Conservation (phyloP, 2,329 filamentous ascomycete genomes). For the Fusarium veterinarium region DNA sequence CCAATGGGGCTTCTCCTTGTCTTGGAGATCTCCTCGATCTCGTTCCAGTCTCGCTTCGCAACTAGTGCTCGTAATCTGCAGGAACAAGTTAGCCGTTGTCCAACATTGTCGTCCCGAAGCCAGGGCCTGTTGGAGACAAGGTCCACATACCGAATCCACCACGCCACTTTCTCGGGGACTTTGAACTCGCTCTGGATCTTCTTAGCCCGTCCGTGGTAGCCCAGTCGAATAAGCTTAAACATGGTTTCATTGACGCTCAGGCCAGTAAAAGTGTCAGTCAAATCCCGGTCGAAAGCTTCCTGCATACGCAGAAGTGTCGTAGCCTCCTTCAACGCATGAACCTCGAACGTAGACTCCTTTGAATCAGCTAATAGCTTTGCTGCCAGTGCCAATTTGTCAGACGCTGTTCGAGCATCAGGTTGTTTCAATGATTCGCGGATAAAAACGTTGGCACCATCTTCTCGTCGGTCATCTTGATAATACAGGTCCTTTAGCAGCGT, state of each 20-base stretch:
- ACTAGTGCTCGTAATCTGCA: constrained; percentile 84
- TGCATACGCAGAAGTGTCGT: constrained; percentile 85
- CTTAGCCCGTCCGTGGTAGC: constrained; percentile 85
- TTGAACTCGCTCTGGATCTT: constrained; percentile 94
- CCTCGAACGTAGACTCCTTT: constrained; percentile 80
- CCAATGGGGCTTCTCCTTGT: constrained; percentile 90
- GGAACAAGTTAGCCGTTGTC: constrained; percentile 36
- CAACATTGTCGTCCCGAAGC: constrained; percentile 9
- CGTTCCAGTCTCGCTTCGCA: constrained; percentile 89
- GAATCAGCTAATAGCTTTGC: constrained; percentile 85
- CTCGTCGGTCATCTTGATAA: constrained; percentile 93
- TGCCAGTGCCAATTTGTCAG: constrained; percentile 90
- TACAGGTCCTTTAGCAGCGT: constrained; percentile 92
- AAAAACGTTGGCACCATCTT: constrained; percentile 89
- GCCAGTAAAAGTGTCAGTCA: constrained; percentile 81
- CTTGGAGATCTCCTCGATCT: constrained; percentile 86
- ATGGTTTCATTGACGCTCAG: constrained; percentile 92
- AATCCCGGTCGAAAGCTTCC: constrained; percentile 85
- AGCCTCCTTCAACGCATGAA: constrained; percentile 82
- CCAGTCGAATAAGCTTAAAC: constrained; percentile 84
- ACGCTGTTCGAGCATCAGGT: constrained; percentile 73
- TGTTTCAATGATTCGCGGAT: constrained; percentile 85
- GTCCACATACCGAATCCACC: constrained; percentile 76
- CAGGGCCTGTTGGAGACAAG: constrained; percentile 21
- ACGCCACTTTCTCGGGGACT: constrained; percentile 87